Base-by-base conservation (phyloP, 1,139 yeast species). In the Yarrowia galli region DNA sequence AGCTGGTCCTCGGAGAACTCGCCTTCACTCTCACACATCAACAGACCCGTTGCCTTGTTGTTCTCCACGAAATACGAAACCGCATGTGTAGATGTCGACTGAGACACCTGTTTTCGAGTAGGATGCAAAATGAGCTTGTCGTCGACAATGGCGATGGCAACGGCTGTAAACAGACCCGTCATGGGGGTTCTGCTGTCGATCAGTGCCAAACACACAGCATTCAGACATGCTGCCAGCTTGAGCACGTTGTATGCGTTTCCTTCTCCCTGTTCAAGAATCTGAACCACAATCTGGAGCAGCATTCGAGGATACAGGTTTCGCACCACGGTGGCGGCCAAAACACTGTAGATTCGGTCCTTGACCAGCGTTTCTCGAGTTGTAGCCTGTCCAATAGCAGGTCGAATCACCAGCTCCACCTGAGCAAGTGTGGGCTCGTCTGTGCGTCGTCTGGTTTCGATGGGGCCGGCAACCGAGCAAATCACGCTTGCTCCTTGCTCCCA, bases 351-450 rank as follows among this genome's bases (percentile, higher is more conserved):
- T 71, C 88, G 86, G 72, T 89, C 92, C 74, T 90, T 97, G 54
- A 95, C 74, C 1, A 87, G 79, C 70, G 88, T 87, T 74, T 95
- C 98, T 73, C 97, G 82, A 0, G 97, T 90, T 25, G 85, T 80
- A 4, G 96, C 83, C 2, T 89, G 82, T 0, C 98, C 98, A 12
- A 82, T 79, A 25, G 90, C 85, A 0, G 98, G 98, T 65, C 93
- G 82, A 3, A 93, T 87, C 28, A 87, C 85, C n/a, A 95, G 84
- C 76, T 92, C 98, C 48, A 95, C 78, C 32, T 92, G 87, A 20
- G 95, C 89, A 65, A 84, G 82, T 28, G 90, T 89, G 9, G 98
- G 97, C 51, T 89, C 78, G 76, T 95, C 99, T 75, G 92, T 97
- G 73, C 96, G 84, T 22, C 85, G 79, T 77, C 89, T 89, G 13